Evolutionary conservation across 768 basidiomycete species (phyloP), one percentile per base, ranked within the genome.

Genomic region (Rhodosporidiobolus sp.): DNA sequence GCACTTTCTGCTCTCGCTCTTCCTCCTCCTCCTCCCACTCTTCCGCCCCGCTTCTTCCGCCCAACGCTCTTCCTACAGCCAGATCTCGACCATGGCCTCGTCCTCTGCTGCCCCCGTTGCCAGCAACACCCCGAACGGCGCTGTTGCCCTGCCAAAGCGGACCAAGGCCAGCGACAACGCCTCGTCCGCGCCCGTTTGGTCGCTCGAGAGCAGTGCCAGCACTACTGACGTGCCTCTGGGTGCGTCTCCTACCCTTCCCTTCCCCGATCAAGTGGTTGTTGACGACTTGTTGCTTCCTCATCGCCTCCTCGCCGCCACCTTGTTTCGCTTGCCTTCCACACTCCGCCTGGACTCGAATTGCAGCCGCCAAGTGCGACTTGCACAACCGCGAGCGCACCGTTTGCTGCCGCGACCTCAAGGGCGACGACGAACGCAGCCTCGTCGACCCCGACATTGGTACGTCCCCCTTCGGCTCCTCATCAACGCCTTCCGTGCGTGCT

Each of bases 391-490:
- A 76, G 43, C 61, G 75, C 12, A 71, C 69, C 12, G 67, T 93
- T 8, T 95, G 94, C 82, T 96, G 93, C 83, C 90, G 91, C 78
- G 91, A 94, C 65, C 86, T 95, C 69, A 91, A 87, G 78, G 86
- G 83, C 62, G 86, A 88, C 20, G 90, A 92, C 59, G 88, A 92
- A 69, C 86, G 92, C 34, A 89, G 86, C 0, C 85, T 96, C 49
- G 83, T 95, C 49, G 87, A 95, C 79, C 93, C 94, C 1, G 92
- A 94, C 73, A 83, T 94, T 58, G 86, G n/a, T n/a, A n/a, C n/a
- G n/a, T n/a, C n/a, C n/a, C n/a, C n/a, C n/a, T 95, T 28, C 88
- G 92, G 14, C 92, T 94, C 58, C 52, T 74, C 60, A 75, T 75
- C 74, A 87, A n/a, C n/a, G n/a, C n/a, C n/a, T n/a, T n/a, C n/a